These are phyloP conservation scores for Begonia peltatifolia DNA, from an alignment of 306 rosid species.

Conservation along the genomic window DNA sequence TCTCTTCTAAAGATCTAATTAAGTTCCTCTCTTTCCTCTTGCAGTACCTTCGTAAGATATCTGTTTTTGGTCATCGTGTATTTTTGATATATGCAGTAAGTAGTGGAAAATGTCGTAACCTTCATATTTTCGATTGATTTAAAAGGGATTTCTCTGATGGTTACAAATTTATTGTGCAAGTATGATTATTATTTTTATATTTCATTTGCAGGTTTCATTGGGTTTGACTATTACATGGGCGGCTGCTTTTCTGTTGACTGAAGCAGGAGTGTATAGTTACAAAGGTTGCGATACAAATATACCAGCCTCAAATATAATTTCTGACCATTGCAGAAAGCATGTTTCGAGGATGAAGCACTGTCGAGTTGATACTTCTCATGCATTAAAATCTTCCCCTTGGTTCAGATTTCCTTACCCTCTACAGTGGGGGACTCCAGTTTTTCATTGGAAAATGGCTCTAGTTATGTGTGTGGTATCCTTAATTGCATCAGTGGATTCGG, in stretches of 20 bases:
- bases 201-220: slow-evolving; percentile 72
- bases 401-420: slow-evolving; percentile 96
- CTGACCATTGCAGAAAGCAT: slow-evolving; percentile 88
- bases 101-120: neutral
- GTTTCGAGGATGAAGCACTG: slow-evolving; percentile 87
- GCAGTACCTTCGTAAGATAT: slow-evolving; percentile 93
- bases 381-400: slow-evolving; percentile 76
- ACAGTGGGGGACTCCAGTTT: slow-evolving; percentile 99
- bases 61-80: slow-evolving; percentile 84
- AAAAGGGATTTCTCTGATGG: neutral
- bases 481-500: slow-evolving; percentile 96
- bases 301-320: slow-evolving; percentile 77
- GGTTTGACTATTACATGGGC: slow-evolving; percentile 96
- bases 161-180: too few species aligned
- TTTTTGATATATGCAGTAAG: slow-evolving; percentile 93
- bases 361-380: slow-evolving; percentile 84
- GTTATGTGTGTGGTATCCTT: slow-evolving; percentile 91
- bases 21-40: slow-evolving; percentile 8
- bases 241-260: slow-evolving; percentile 86
- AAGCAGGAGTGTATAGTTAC: slow-evolving; percentile 69
- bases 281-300: slow-evolving; percentile 88
- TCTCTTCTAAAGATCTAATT: neutral
- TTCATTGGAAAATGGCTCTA: slow-evolving; percentile 92
- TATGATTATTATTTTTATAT: neutral
- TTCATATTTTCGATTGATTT: neutral